Conservation (phyloP, 495 filamentous ascomycete species). For the Acidomyces sp. region DNA sequence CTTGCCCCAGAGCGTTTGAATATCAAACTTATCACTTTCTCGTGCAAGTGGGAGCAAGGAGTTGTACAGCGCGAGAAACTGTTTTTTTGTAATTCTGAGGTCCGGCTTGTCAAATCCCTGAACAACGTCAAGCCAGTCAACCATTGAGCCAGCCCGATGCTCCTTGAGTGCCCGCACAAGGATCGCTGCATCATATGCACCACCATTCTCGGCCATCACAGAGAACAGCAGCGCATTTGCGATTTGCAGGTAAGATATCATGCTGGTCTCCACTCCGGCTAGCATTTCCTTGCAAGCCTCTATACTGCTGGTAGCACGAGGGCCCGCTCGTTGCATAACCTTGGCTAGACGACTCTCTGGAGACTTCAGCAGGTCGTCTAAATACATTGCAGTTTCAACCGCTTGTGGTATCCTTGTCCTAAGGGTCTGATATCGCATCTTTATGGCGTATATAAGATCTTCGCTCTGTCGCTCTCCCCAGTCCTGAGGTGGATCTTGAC, state of each 20-base stretch:
- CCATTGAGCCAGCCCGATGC: constrained; percentile 42
- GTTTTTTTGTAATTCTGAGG: constrained; percentile 57
- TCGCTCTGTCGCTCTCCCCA: constrained; percentile 63
- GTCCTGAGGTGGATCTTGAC: constrained; percentile 65
- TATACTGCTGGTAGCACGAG: constrained; percentile 40
- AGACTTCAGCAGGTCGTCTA: constrained; percentile 55
- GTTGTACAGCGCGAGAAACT: constrained; percentile 68
- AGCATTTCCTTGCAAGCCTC: constrained; percentile 50
- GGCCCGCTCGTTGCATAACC: constrained; percentile 64
- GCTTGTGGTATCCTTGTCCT: constrained; percentile 52
- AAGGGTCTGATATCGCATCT: constrained; percentile 51
- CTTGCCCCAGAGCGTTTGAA: constrained; percentile 83
- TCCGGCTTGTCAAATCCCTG: constrained; percentile 70
- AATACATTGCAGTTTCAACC: constrained; percentile 58
- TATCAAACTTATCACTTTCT: constrained; percentile 50
- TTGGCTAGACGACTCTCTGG: constrained; percentile 50
- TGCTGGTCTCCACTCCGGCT: constrained; percentile 48
- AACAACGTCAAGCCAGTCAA: constrained; percentile 74
- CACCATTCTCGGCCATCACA: constrained; percentile 52
- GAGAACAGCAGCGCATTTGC: constrained; percentile 73
- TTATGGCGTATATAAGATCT: constrained; percentile 52
- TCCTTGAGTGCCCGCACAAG: constrained; percentile 53
- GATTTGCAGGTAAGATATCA: constrained; percentile 69
- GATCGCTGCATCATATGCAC: constrained; percentile 55
- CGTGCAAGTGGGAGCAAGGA: constrained; percentile 57